These are phyloP conservation scores for Ogataea methylovora DNA, from an alignment of 805 yeast genomes.

Conservation along the genomic window DNA sequence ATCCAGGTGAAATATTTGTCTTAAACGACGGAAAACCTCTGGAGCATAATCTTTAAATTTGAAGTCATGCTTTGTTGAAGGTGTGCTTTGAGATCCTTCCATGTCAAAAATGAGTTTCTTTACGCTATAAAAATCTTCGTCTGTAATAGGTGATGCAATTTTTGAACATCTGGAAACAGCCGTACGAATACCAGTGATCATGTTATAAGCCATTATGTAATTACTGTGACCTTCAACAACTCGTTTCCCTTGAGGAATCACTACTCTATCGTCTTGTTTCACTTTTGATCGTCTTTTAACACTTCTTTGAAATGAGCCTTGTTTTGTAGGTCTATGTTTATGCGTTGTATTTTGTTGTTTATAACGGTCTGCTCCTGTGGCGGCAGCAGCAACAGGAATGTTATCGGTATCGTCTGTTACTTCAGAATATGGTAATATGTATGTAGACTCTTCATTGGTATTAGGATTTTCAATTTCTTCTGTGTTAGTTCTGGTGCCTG, in stretches of 20 bases:
- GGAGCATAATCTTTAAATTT: conserved; percentile 96
- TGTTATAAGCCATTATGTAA: conserved; percentile 90
- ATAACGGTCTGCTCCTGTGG: conserved; percentile 15
- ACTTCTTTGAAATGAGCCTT: conserved; percentile 14
- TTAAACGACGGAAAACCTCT: conserved; percentile 80
- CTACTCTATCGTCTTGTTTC: conserved; percentile 20
- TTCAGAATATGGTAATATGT: no score
- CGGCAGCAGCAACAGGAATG: no score
- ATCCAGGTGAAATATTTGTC: conserved; percentile 77
- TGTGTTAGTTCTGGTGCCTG: no score
- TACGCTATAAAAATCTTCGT: conserved; percentile 60
- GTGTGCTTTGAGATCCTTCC: conserved; percentile 82
- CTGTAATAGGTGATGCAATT: conserved; percentile 62
- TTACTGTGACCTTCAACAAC: conserved; percentile 80
- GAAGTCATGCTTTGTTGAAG: conserved; percentile 91
- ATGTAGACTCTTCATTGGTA: no score
- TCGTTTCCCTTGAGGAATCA: conserved; percentile 21
- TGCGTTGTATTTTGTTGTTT: conserved; percentile 6
- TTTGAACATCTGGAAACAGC: conserved; percentile 93
- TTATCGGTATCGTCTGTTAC: no score
- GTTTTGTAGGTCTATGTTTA: conserved; percentile 13
- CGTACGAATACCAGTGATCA: conserved; percentile 94
- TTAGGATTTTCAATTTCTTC: no score
- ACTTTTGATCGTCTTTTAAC: conserved; percentile 14
- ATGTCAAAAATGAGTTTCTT: conserved; percentile 83